phyloP scores from a whole-genome alignment of 169 alveolate genomes.

The Plasmodium chabaudi region DNA sequence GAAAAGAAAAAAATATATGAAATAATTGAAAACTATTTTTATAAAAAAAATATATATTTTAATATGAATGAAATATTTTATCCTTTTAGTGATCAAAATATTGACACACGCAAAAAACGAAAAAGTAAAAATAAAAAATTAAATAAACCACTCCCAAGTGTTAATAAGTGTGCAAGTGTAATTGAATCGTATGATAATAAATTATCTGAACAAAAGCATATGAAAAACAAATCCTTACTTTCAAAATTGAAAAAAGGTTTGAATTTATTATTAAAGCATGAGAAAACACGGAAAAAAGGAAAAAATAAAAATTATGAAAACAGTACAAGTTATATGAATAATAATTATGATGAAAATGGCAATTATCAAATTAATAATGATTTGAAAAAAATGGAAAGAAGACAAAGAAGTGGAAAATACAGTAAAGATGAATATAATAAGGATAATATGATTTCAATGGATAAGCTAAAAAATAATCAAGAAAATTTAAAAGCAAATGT shows the following conservation, averaged over 20 bases:
- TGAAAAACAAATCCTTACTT: conserved; percentile 27
- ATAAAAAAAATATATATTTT: conserved; percentile 25
- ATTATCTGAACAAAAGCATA: conserved; percentile 10
- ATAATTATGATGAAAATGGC: too few species aligned
- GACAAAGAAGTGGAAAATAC: too few species aligned
- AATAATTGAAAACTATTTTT: conserved; percentile 34
- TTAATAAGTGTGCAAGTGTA: neutral
- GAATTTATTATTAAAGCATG: conserved; percentile 38
- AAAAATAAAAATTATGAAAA: neutral
- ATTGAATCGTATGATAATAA: neutral
- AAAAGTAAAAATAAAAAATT: conserved; percentile 23
- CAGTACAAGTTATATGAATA: neutral
- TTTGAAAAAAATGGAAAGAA: too few species aligned
- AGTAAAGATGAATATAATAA: neutral
- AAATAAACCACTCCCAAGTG: neutral
- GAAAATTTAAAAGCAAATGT: neutral
- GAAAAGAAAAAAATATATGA: conserved; percentile 27
- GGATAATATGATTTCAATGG: neutral
- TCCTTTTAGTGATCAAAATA: conserved; percentile 29
- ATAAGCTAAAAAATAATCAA: neutral
- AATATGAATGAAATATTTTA: conserved; percentile 53
- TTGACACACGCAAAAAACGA: conserved; percentile 28
- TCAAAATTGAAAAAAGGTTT: conserved; percentile 45
- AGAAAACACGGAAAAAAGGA: conserved; percentile 39
- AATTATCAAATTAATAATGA: too few species aligned